These are phyloP conservation scores for Nakazawaea ishiwadae DNA, from an alignment of 805 yeast species.

Conservation along the genomic window DNA sequence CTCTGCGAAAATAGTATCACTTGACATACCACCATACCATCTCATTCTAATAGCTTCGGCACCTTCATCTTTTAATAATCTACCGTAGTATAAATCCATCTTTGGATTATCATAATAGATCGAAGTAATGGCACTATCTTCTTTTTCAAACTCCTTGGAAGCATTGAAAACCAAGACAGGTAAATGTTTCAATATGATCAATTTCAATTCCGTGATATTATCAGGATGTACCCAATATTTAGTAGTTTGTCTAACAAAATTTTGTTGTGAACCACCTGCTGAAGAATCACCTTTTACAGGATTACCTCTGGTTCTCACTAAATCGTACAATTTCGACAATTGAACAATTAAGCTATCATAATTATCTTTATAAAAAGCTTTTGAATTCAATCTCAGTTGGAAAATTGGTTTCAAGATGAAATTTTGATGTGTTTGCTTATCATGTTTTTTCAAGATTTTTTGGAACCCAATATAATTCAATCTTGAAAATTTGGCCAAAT, in stretches of 20 bases:
- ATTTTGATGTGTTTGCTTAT: slow-evolving; percentile 66
- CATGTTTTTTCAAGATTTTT: slow-evolving; percentile 95
- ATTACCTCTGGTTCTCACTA: slow-evolving; percentile 93
- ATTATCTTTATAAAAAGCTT: slow-evolving; percentile 94
- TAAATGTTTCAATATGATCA: slow-evolving; percentile 86
- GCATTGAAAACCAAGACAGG: slow-evolving; percentile 97
- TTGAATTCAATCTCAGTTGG: slow-evolving; percentile 86
- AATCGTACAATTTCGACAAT: slow-evolving; percentile 81
- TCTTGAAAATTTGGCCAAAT: slow-evolving; percentile 88
- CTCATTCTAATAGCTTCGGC: slow-evolving; percentile 97
- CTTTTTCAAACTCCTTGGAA: slow-evolving; percentile 90
- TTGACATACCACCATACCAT: slow-evolving; percentile 98
- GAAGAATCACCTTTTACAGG: slow-evolving; percentile 69
- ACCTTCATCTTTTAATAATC: slow-evolving; percentile 95
- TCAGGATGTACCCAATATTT: slow-evolving; percentile 99
- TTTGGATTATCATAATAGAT: slow-evolving; percentile 90
- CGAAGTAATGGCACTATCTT: slow-evolving; percentile 95
- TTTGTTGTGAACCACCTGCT: slow-evolving; percentile 98
- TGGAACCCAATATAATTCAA: slow-evolving; percentile 96
- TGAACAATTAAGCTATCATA: slow-evolving; percentile 87
- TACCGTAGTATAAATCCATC: slow-evolving; percentile 89
- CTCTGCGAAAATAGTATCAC: slow-evolving; percentile 72
- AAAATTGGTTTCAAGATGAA: slow-evolving; percentile 85
- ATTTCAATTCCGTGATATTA: slow-evolving; percentile 92
- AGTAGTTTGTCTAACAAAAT: slow-evolving; percentile 97